Percentiles rank a stretch among this genome's conserved stretches.
These are phyloP conservation scores for Chlamydomonas schloesseri DNA, from an alignment of 139 green algal genomes.

Conservation along the genomic window DNA sequence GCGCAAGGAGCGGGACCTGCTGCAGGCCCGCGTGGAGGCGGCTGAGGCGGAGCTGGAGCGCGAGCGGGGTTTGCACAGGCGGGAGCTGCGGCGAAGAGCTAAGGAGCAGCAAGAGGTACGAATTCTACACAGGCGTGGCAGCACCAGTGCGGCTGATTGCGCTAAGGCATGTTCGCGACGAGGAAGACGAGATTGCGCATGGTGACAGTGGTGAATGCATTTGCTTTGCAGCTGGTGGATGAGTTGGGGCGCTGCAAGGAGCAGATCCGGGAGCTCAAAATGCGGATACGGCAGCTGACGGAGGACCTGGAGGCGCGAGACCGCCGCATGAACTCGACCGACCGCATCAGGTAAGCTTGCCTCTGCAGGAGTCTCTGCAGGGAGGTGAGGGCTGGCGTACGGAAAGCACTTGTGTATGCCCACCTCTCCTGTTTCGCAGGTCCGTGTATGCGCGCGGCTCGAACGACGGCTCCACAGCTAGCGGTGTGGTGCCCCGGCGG, in stretches of 20 bases:
- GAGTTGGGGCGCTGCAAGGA: slow-evolving; percentile 57
- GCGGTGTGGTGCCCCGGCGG: not conserved
- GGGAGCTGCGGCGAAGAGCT: slow-evolving; percentile 73
- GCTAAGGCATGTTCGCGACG: no score
- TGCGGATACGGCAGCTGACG: slow-evolving; percentile 61
- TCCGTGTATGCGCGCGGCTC: not conserved
- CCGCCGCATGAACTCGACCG: slow-evolving; percentile 8
- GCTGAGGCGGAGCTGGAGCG: slow-evolving; percentile 73
- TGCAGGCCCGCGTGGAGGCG: slow-evolving; percentile 65
- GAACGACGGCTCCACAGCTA: not conserved
- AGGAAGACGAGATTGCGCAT: no score
- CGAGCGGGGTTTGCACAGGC: slow-evolving; percentile 74
- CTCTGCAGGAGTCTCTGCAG: no score
- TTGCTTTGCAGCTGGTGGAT: slow-evolving; percentile 45
- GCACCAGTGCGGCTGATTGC: no score
- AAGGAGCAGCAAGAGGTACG: slow-evolving; percentile 69
- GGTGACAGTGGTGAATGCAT: no score
- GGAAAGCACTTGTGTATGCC: not conserved
- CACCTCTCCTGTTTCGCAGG: not conserved
- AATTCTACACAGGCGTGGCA: no score
- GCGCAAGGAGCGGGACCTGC: slow-evolving; percentile 77
- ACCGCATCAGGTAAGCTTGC: slow-evolving; percentile 28
- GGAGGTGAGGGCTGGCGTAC: no score
- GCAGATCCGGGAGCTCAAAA: slow-evolving; percentile 60
- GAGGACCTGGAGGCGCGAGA: slow-evolving; percentile 66